Percentiles rank a stretch among this genome's conserved stretches.
Evolutionary conservation across 352 stramenopile genomes (phyloP).

Genomic region (Globisporangium nagaii): DNA sequence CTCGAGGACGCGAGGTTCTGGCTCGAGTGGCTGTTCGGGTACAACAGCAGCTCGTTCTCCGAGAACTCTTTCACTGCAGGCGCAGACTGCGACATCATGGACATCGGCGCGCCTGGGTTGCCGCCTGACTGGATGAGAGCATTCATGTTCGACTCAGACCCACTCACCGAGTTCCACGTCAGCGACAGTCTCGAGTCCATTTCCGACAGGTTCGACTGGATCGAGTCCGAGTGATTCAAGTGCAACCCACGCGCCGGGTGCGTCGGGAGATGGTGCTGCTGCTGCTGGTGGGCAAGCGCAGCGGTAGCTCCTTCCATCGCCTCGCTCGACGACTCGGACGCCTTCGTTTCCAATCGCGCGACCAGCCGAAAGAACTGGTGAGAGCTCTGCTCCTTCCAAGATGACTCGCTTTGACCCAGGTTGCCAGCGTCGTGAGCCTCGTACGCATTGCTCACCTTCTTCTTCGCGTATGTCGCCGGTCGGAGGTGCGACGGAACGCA

Average conservation of each 20-base stretch:
- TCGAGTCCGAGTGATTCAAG: conserved; percentile 47
- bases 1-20: not conserved
- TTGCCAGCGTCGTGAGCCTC: not conserved
- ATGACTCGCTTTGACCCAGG: not conserved
- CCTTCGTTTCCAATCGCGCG: conserved; percentile 4
- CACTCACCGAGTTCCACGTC: conserved; percentile 28
- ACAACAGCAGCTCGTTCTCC: conserved; percentile 54
- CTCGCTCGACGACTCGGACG: not conserved
- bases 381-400: not conserved
- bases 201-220: conserved; percentile 72
- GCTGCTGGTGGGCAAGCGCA: not conserved
- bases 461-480: conserved; percentile 41
- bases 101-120: conserved; percentile 13
- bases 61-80: conserved; percentile 27
- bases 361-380: conserved; percentile 11
- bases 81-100: not conserved
- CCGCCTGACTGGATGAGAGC: conserved; percentile 6
- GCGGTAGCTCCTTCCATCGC: not conserved
- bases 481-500: conserved; percentile 52
- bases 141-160: conserved; percentile 26
- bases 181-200: conserved; percentile 41
- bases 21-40: conserved; percentile 12
- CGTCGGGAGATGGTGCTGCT: not conserved
- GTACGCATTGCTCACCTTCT: conserved; percentile 18
- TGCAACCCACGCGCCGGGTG: not conserved